These are phyloP conservation scores for Pistacia vera DNA, from an alignment of 345 rosid species.

Conservation along the genomic window DNA sequence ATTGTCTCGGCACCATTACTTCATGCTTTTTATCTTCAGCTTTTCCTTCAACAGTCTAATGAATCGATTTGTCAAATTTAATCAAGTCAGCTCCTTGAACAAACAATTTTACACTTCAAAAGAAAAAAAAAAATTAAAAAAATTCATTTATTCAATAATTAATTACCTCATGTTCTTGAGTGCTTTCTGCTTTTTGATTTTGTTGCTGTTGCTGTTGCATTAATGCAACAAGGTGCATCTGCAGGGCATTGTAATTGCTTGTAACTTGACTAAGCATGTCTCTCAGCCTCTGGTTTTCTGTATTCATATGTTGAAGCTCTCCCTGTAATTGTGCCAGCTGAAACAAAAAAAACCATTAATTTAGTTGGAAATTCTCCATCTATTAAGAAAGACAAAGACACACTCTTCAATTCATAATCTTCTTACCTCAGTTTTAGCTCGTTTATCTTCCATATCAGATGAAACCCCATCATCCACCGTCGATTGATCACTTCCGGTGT, in stretches of 20 bases:
- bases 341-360: neutral
- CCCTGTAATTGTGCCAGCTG: constrained; percentile 62
- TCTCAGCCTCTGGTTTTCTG: constrained; percentile 70
- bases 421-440: constrained; percentile 66
- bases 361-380: neutral
- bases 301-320: constrained; percentile 67
- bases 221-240: constrained; percentile 63
- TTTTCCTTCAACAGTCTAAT: constrained; percentile 48
- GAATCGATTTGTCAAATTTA: neutral
- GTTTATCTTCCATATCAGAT: constrained; percentile 54
- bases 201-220: constrained; percentile 55
- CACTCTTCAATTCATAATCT: neutral
- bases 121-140: too few species aligned
- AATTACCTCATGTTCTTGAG: constrained; percentile 43
- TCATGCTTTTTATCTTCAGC: constrained; percentile 41
- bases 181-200: constrained; percentile 28
- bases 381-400: neutral
- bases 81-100: neutral
- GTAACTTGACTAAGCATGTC: constrained; percentile 79
- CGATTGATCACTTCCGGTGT: constrained; percentile 78
- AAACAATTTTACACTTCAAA: neutral
- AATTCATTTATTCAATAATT: neutral
- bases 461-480: constrained; percentile 78
- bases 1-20: constrained; percentile 56
- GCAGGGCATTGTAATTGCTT: constrained; percentile 63